phyloP scores from a whole-genome alignment of 208 protist species.

The Zelonia costaricensis region DNA sequence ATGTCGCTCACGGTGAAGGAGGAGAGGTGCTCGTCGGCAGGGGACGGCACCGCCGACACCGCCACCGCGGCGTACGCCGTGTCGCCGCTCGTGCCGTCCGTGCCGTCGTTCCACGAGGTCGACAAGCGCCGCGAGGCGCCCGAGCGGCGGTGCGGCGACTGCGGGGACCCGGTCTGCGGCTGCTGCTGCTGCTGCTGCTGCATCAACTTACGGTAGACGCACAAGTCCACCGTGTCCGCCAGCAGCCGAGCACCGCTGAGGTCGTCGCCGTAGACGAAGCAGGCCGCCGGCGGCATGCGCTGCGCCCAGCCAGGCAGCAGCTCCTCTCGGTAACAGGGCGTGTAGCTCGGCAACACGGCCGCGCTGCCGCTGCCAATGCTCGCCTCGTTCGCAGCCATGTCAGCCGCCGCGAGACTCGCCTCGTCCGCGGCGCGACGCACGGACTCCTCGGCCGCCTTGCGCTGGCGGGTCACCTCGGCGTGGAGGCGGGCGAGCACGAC shows the following conservation, averaged over 20 bases:
- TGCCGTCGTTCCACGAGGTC: not conserved
- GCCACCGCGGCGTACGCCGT: not conserved
- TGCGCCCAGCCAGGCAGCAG: slow-evolving; percentile 67
- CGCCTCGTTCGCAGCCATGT: not conserved
- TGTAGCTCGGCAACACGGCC: no score
- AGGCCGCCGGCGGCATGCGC: slow-evolving; percentile 70
- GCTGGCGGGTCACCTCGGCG: slow-evolving; percentile 33
- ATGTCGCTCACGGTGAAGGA: slow-evolving; percentile 22
- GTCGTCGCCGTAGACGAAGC: slow-evolving; percentile 81
- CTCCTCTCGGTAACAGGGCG: slow-evolving; percentile 42
- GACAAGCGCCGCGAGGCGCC: not conserved
- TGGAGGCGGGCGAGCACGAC: slow-evolving; percentile 10
- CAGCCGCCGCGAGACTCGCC: slow-evolving; percentile 3
- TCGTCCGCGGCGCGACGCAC: slow-evolving; percentile 71
- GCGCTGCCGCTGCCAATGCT: not conserved
- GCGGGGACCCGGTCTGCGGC: not conserved
- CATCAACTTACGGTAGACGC: slow-evolving; percentile 16
- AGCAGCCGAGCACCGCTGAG: slow-evolving; percentile 70
- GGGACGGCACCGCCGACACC: not conserved
- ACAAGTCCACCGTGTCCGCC: slow-evolving; percentile 41
- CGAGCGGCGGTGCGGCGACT: slow-evolving; percentile 6
- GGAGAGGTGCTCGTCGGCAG: slow-evolving; percentile 10
- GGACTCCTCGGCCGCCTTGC: slow-evolving; percentile 91
- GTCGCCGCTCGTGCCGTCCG: not conserved
- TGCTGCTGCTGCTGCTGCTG: slow-evolving; percentile 4